Evolutionary conservation across 2,329 filamentous ascomycete genomes (phyloP), one percentile per base, ranked within the genome.

Genomic region (Fusarium musae): DNA sequence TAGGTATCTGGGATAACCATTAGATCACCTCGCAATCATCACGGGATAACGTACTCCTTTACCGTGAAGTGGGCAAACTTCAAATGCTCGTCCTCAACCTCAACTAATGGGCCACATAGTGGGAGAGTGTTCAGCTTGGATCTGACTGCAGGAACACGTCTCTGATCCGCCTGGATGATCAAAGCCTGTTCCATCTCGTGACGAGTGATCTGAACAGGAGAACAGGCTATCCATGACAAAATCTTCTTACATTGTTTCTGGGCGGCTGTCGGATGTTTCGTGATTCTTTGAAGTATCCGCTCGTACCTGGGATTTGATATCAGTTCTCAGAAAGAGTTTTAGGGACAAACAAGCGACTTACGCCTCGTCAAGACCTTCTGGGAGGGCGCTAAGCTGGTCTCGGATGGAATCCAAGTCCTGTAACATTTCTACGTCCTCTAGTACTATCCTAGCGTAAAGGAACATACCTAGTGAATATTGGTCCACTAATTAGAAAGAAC

Each of bases 71-170:
- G 57, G 9, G 50, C 43, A 17, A 59, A 39, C 5, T 34, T 49
- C 57, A 58, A 3, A 36, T n/a, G 2, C 15, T 59, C 43, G 0
- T 23, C 16, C 2, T 59, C 36, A 2, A 32, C 19, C 4, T 30
- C 10, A 19, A 59, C 15, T 15, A 57, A 13, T 15, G 56, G 56
- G 0, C 57, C 57, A 13, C 57, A 59, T 9, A 59, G 23, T 11
- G n/a, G 19, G 1, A 37, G 21, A 0, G 42, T 37, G 4, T 49
- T 59, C 9, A 59, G 2, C 0, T 2, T 16, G 11, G 26, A 47
- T 28, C 32, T 39, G 6, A 46, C 56, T 11, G 7, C 28, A 3
- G 26, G 23, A 5, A 47, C 7, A 28, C 4, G 9, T 2, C 3
- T 49, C 8, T 47, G 23, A 2, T 26, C 42, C 0, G 1, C 5